Percentiles rank a stretch among this genome's conserved stretches.
Conservation (phyloP, 108 stramenopile species). For the Skeletonema grethae region DNA sequence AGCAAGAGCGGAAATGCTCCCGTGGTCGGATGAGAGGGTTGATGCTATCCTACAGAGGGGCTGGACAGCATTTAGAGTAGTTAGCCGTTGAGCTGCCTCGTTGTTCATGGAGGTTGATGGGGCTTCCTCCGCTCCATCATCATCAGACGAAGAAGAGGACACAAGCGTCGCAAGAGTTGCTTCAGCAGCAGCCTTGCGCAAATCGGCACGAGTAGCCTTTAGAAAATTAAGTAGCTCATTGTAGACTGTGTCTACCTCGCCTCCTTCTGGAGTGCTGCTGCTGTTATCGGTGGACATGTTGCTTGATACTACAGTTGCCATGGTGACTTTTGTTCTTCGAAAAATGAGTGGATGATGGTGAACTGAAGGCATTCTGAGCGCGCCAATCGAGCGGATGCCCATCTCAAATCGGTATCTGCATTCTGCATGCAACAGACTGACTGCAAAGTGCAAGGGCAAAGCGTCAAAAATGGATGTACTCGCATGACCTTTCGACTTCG, state of each 20-base stretch:
- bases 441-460: no score
- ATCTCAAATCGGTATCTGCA: no score
- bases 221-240: slow-evolving; percentile 41
- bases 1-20: slow-evolving; percentile 25
- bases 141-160: background rate
- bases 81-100: slow-evolving; percentile 16
- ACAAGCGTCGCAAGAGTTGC: slow-evolving; percentile 42
- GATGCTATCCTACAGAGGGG: slow-evolving; percentile 40
- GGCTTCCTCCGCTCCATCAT: background rate
- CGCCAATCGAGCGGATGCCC: no score
- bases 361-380: background rate
- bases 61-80: slow-evolving; percentile 14
- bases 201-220: slow-evolving; percentile 33
- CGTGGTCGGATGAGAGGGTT: background rate
- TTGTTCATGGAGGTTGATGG: slow-evolving; percentile 6
- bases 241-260: slow-evolving; percentile 26
- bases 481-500: background rate
- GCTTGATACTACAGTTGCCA: slow-evolving; percentile 4
- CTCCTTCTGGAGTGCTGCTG: background rate
- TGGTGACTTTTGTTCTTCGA: slow-evolving; percentile 2
- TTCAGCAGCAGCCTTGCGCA: slow-evolving; percentile 43
- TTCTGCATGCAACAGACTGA: no score
- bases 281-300: background rate
- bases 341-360: slow-evolving; percentile 2
- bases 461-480: no score